phyloP scores from a whole-genome alignment of 306 rosid species.

The Cajanus cajan region DNA sequence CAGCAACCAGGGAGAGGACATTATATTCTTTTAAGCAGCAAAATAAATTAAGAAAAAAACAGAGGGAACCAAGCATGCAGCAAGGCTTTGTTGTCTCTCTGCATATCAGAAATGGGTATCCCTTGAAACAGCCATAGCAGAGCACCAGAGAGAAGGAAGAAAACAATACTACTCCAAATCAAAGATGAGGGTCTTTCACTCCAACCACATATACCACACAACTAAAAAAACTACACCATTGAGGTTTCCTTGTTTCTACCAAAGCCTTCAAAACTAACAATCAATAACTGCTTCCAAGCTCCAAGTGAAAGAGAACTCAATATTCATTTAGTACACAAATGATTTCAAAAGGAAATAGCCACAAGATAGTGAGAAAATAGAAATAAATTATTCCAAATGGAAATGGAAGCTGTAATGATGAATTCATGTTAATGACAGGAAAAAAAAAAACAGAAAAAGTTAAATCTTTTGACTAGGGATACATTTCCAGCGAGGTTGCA shows the following conservation, averaged over 20 bases:
- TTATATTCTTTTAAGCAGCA: neutral
- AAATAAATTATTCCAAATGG: neutral
- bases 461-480: neutral
- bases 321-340: neutral
- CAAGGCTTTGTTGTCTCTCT: neutral
- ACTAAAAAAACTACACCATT: neutral
- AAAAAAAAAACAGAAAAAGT: neutral
- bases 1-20: neutral
- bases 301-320: neutral
- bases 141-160: neutral
- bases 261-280: slow-evolving; percentile 16
- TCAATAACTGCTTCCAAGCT: slow-evolving; percentile 7
- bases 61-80: neutral
- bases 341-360: neutral
- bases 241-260: slow-evolving; percentile 22
- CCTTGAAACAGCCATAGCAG: slow-evolving; percentile 10
- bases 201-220: neutral
- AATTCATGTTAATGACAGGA: neutral
- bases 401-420: neutral
- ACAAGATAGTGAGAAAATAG: neutral
- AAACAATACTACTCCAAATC: slow-evolving; percentile 6
- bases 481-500: slow-evolving; percentile 1
- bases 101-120: slow-evolving; percentile 1
- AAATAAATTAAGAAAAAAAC: neutral
- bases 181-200: neutral